Evolutionary conservation across 148 eudicot genomes (phyloP).

Genomic region (Talinum fruticosum): DNA sequence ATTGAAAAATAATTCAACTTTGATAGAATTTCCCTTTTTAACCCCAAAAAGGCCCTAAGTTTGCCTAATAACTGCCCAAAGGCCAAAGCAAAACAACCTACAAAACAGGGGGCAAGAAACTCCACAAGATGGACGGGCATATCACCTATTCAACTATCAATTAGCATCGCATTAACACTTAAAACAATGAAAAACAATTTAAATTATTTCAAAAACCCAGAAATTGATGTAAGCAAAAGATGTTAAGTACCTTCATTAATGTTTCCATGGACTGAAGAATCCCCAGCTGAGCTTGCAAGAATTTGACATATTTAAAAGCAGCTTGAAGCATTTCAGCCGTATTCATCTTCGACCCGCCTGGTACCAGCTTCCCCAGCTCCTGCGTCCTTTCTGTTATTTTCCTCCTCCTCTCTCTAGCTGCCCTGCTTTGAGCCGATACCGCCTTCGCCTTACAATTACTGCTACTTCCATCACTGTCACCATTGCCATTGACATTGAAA

Average conservation of each 20-base stretch:
- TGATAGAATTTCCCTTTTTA: too few relatives aligned
- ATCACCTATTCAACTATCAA: background rate
- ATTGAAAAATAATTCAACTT: too few relatives aligned
- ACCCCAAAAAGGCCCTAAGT: background rate
- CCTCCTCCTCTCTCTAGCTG: slow-evolving; percentile 77
- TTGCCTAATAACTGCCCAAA: slow-evolving; percentile 24
- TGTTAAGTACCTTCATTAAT: background rate
- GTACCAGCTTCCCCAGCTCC: slow-evolving; percentile 75
- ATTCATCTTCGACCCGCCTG: slow-evolving; percentile 70
- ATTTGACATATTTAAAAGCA: slow-evolving; percentile 61
- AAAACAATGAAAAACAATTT: too few relatives aligned
- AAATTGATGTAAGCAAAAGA: background rate
- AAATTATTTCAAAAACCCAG: background rate
- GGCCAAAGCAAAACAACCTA: background rate
- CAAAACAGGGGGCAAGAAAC: background rate
- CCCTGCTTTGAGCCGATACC: slow-evolving; percentile 52
- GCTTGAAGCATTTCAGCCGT: slow-evolving; percentile 81
- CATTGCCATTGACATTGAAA: background rate
- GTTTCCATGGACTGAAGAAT: slow-evolving; percentile 40
- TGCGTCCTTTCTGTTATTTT: slow-evolving; percentile 70
- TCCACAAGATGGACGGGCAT: background rate
- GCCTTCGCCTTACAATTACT: background rate
- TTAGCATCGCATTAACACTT: too few relatives aligned
- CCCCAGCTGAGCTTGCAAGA: slow-evolving; percentile 63
- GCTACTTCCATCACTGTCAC: background rate